phyloP scores from a whole-genome alignment of 1,284 basidiomycete genomes.

The Rhodotorula sp. region DNA sequence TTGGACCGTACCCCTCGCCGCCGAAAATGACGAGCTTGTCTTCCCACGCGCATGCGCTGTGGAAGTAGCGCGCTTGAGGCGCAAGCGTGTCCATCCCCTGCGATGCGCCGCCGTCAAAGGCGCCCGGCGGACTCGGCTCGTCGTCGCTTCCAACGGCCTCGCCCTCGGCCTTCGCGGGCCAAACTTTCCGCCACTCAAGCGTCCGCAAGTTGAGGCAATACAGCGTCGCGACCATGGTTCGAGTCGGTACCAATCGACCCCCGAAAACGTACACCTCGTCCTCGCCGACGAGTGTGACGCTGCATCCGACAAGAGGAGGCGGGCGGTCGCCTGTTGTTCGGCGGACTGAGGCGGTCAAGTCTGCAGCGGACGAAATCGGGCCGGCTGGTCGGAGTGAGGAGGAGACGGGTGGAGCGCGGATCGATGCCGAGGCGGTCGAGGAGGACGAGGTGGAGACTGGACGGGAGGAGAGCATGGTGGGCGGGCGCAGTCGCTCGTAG shows the following conservation, averaged over 20 bases:
- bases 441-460: background rate
- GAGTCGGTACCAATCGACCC: constrained; percentile 77
- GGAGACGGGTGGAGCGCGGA: background rate
- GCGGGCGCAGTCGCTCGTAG: no score
- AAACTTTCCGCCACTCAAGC: constrained; percentile 70
- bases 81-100: background rate
- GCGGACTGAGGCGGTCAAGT: constrained; percentile 18
- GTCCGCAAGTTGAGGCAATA: constrained; percentile 79
- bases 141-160: no score
- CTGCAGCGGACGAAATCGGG: constrained; percentile 19
- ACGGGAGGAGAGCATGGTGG: background rate
- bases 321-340: constrained; percentile 18
- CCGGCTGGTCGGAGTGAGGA: background rate
- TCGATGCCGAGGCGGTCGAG: background rate
- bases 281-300: constrained; percentile 75
- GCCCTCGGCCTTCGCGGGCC: constrained; percentile 46
- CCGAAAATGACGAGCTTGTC: constrained; percentile 85
- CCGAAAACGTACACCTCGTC: constrained; percentile 81
- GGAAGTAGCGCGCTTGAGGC: constrained; percentile 63
- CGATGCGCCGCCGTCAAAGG: no score
- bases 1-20: constrained; percentile 73
- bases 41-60: constrained; percentile 82
- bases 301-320: constrained; percentile 48
- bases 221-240: constrained; percentile 81
- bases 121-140: background rate